A percentile compares a stretch with the other conserved stretches of the same genome.
phyloP scores from a whole-genome alignment of 192 early-diverging fungal species.

The Radiomyces spectabilis region DNA sequence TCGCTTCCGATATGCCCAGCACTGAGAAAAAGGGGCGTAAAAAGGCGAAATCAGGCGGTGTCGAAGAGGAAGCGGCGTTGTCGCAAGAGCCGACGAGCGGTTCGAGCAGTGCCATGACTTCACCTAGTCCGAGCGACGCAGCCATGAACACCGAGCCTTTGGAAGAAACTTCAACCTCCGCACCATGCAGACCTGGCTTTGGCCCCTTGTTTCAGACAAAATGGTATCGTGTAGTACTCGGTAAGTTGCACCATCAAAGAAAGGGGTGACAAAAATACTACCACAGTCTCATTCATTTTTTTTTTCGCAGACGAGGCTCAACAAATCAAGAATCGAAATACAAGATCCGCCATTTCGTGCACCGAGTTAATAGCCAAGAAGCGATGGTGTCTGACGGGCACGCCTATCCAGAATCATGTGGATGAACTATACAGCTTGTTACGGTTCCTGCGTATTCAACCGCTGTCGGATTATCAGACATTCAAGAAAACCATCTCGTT shows the following conservation, averaged over 20 bases:
- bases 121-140: neutral
- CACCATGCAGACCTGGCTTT: neutral
- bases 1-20: conserved; percentile 20
- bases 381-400: conserved; percentile 64
- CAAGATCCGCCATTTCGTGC: conserved; percentile 38
- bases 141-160: no score
- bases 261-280: neutral
- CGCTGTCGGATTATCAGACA: conserved; percentile 37
- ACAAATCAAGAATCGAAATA: conserved; percentile 49
- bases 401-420: conserved; percentile 52
- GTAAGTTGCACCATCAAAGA: neutral
- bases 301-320: conserved; percentile 55
- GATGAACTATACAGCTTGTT: conserved; percentile 67
- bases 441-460: conserved; percentile 56
- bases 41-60: neutral
- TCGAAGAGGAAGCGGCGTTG: neutral
- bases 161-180: no score
- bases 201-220: conserved; percentile 31
- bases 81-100: neutral
- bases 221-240: conserved; percentile 43
- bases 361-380: conserved; percentile 35
- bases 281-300: neutral
- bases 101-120: neutral
- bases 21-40: conserved; percentile 3
- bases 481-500: conserved; percentile 43